Base-by-base conservation (phyloP, 2,329 filamentous ascomycete genomes). In the Aspergillus terreus region DNA sequence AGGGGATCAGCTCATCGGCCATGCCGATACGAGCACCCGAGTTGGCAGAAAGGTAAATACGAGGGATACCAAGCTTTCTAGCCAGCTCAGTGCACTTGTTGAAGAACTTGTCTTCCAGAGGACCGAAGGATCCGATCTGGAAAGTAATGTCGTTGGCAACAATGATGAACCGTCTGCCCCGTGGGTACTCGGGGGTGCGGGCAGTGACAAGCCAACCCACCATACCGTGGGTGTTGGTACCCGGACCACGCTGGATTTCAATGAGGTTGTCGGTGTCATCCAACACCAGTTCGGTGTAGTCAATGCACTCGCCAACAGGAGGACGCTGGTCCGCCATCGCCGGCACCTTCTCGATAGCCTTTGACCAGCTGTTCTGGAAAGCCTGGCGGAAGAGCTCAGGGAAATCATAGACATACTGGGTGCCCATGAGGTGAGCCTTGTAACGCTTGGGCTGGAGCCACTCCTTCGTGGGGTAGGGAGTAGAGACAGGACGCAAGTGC, bases 361-460 rank as follows among this genome's bases (percentile, higher is more conserved):
- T 86, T 67, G 78, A 76, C 94, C 94, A 99, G 75, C 84, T 88
- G 80, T 96, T 96, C 78, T 96, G 91, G 69, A 96, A 90, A 42
- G 94, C 91, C 76, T 97, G 94, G 68, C 94, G 85, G 88, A 99
- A 99, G 45, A 99, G 85, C 81, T 99, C 94, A 27, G 94, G 94
- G 87, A 99, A 99, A 75, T 99, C 94, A 72, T 99, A 99, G 49
- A 97, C 94, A 71, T 96, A 99, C 76, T 99, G 94, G 25, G 94
- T 99, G 58, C 94, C 94, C 92, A 99, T 96, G 56, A 97, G 79
- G 71, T 99, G 94, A 61, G 94, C 94, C 86, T 96, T 96, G 85
- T 99, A 97, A 64, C 94, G 86, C 85, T 97, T 97, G 57, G 94
- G 94, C 77, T 99, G 94, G 55, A 99, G 82, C 80, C 92, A 95